Conservation (phyloP, 2,329 filamentous ascomycete genomes). For the Colletotrichum lentis region DNA sequence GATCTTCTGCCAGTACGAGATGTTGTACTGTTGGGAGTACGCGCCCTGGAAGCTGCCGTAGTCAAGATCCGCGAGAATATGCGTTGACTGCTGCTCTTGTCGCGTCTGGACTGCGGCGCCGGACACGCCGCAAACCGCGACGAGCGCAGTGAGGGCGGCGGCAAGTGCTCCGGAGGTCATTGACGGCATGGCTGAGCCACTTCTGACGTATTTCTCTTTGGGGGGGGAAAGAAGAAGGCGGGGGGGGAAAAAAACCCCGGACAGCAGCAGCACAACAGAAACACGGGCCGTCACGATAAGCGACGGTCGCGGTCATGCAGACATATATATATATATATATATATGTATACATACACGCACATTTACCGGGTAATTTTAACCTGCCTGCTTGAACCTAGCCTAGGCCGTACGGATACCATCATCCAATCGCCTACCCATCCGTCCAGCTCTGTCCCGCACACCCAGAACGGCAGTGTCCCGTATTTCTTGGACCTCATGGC, state of each 20-base stretch:
- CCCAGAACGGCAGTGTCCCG: neutral
- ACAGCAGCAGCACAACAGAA: neutral
- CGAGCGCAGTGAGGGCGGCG: conserved; percentile 8
- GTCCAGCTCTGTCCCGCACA: neutral
- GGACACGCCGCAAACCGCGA: conserved; percentile 12
- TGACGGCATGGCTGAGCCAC: conserved; percentile 20
- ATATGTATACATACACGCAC: too few species aligned
- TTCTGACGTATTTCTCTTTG: neutral
- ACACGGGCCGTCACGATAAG: neutral
- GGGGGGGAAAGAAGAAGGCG: neutral
- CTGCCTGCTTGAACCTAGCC: conserved; percentile 9
- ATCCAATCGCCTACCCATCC: neutral
- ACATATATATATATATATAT: neutral
- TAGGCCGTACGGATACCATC: neutral
- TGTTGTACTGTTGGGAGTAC: conserved; percentile 61
- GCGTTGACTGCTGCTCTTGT: conserved; percentile 17
- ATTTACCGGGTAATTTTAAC: neutral
- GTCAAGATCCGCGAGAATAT: conserved; percentile 46
- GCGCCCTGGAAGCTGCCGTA: conserved; percentile 63
- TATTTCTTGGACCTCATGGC: neutral
- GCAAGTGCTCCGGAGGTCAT: conserved; percentile 6
- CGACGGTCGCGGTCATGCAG: neutral
- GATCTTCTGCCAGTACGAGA: conserved; percentile 67
- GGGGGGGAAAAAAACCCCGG: neutral
- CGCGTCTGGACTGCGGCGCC: conserved; percentile 19